These are phyloP conservation scores for Sporopachydermia lactativora DNA, from an alignment of 805 yeast species.

Conservation along the genomic window DNA sequence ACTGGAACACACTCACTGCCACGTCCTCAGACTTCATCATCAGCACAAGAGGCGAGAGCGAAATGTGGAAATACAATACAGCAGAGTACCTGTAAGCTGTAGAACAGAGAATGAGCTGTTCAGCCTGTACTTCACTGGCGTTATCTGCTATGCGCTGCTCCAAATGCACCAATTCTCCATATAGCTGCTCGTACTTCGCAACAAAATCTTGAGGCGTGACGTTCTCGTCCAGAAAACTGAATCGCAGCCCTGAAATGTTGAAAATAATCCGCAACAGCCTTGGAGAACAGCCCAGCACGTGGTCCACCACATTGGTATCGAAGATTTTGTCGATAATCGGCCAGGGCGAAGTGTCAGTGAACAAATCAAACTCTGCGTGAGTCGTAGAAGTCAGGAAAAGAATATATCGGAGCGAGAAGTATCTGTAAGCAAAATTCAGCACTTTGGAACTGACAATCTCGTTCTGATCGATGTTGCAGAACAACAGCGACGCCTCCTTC, in stretches of 20 bases:
- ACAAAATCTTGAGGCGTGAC: not conserved
- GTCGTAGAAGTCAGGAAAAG: constrained; percentile 16
- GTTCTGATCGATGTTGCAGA: constrained; percentile 12
- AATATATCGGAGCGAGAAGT: constrained; percentile 19
- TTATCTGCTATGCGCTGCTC: not conserved
- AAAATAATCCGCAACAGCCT: constrained; percentile 14
- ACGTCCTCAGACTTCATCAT: constrained; percentile 4
- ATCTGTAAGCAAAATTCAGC: constrained; percentile 18
- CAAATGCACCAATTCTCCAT: not conserved
- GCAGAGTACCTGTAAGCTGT: not conserved
- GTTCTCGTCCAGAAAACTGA: not conserved
- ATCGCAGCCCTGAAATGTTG: constrained; percentile 9
- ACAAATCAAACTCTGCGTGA: constrained; percentile 7
- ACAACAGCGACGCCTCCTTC: constrained; percentile 19
- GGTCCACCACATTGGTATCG: constrained; percentile 16
- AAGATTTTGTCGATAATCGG: constrained; percentile 15
- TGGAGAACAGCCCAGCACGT: constrained; percentile 23
- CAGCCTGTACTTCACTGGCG: not conserved
- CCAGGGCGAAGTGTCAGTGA: constrained; percentile 14
- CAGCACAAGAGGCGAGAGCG: not conserved
- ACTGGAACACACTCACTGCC: not conserved
- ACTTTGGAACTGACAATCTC: constrained; percentile 13
- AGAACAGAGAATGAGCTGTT: not conserved
- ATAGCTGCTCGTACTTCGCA: not conserved
- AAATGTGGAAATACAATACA: not conserved